Conservation (phyloP, 2,329 filamentous ascomycete genomes). For the Phaeoacremonium minimum region DNA sequence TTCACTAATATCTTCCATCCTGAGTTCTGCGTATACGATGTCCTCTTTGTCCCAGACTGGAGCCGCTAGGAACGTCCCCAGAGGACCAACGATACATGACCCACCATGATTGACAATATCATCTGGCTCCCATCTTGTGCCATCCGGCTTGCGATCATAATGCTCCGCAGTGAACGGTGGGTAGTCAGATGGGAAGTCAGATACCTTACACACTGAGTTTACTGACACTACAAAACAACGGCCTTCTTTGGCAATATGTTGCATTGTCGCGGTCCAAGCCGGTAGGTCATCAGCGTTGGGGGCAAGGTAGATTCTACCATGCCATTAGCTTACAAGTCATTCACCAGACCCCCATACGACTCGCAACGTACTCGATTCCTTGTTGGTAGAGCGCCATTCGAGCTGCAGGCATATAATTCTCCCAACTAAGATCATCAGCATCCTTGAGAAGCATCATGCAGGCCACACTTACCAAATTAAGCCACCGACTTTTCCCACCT, state of each 20-base stretch:
- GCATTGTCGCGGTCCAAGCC: conserved; percentile 34
- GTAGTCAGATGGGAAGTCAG: conserved; percentile 34
- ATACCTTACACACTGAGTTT: conserved; percentile 33
- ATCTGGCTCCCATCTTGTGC: conserved; percentile 26
- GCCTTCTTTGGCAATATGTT: conserved; percentile 39
- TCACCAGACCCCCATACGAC: background rate
- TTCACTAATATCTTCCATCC: conserved; percentile 26
- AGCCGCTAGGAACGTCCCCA: conserved; percentile 30
- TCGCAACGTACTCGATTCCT: conserved; percentile 28
- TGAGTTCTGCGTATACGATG: conserved; percentile 30
- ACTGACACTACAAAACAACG: conserved; percentile 36
- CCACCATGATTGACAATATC: conserved; percentile 34
- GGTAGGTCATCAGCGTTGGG: conserved; percentile 25
- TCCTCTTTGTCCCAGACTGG: conserved; percentile 33
- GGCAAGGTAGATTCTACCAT: conserved; percentile 25
- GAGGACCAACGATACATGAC: conserved; percentile 32
- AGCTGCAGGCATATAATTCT: conserved; percentile 39
- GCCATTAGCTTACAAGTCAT: no score
- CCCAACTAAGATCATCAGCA: conserved; percentile 26
- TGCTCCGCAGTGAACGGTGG: conserved; percentile 32
- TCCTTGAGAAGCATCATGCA: no score
- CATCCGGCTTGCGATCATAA: conserved; percentile 30
- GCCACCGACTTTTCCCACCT: conserved; percentile 33
- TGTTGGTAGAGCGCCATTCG: conserved; percentile 35
- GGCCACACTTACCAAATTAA: conserved; percentile 33